Evolutionary conservation across 768 basidiomycete genomes (phyloP), one percentile per base, ranked within the genome.

Genomic region (Leucosporidium yakuticum): DNA sequence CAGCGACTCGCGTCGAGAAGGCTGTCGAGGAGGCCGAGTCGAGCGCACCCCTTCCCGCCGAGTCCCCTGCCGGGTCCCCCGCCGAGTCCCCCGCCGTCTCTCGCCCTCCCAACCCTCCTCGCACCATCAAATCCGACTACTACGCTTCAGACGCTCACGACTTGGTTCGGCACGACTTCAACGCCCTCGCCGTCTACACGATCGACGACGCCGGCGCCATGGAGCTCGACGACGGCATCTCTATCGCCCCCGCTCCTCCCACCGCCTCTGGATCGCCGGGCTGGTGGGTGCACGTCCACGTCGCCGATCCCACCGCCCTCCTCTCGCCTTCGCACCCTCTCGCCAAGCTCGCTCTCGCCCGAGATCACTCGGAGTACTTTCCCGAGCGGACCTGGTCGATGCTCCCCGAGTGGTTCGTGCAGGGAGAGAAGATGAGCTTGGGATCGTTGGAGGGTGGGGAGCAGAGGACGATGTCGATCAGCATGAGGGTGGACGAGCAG

Each of bases 141-240:
- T 62, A 65, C 57, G 49, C 81, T 2, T 73, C 76, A 4, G 92
- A 96, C 75, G 82, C 84, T 0, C 81, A 88, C 61, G 88, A 87
- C 32, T 79, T 83, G 27, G 77, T 91, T 8, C 88, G 94, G 4
- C 88, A 90, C 75, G 94, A 97, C 77, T 95, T 92, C 78, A 91
- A 89, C 31, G 76, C 87, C 68, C 75, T 88, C 69, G 85, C 85
- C 0, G 90, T 91, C 7, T 98, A 87, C 77, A 87, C 94, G 25
- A 86, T 99, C 63, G 96, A 99, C 75, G 89, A 91, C 68, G 70
- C 81, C 0, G 76, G 74, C 11, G 93, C 96, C 0, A 79, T 88
- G 74, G 96, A 99, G 76, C 83, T 98, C 27, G 96, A 99, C 76
- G 96, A 99, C 77, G 96, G 92, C 4, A 74, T 99, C 39, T 94